These are phyloP conservation scores for Starmerella sirachaensis DNA, from an alignment of 805 yeast genomes.

Conservation along the genomic window DNA sequence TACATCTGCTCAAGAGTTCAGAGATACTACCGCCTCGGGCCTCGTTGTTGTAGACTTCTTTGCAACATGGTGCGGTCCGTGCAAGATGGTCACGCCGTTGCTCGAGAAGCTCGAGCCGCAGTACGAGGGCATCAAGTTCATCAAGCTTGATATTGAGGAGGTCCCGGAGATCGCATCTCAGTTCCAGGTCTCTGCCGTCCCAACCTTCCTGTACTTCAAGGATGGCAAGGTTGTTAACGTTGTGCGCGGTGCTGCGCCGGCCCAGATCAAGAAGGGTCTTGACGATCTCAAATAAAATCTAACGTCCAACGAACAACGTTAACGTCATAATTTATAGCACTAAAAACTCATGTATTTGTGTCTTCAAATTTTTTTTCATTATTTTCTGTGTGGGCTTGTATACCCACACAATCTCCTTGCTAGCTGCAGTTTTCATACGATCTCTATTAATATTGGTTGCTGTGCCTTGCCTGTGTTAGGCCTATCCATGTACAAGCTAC, in stretches of 20 bases:
- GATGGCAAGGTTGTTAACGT: constrained; percentile 65
- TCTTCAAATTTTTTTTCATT: not conserved
- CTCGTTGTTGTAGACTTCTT: constrained; percentile 89
- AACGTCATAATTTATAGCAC: not conserved
- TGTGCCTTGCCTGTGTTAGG: too few relatives aligned
- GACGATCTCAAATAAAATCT: constrained; percentile 36
- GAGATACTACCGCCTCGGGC: constrained; percentile 51
- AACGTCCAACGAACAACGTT: too few relatives aligned
- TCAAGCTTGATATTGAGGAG: constrained; percentile 87
- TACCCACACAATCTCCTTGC: too few relatives aligned
- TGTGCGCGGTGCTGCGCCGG: constrained; percentile 83
- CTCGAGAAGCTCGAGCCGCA: constrained; percentile 49
- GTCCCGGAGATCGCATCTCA: constrained; percentile 63
- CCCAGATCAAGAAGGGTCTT: constrained; percentile 42
- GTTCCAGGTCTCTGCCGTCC: constrained; percentile 52
- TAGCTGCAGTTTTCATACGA: too few relatives aligned
- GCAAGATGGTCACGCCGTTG: constrained; percentile 93
- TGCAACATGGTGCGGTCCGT: constrained; percentile 98
- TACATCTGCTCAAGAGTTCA: constrained; percentile 47
- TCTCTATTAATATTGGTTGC: too few relatives aligned
- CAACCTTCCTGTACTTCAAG: constrained; percentile 66
- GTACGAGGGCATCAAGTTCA: constrained; percentile 58
- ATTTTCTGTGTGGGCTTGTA: too few relatives aligned
- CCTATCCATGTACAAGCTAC: too few relatives aligned
- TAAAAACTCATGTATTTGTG: not conserved